Evolutionary conservation across 257 asterid species (phyloP).

Genomic region (Scutellaria barbata): DNA sequence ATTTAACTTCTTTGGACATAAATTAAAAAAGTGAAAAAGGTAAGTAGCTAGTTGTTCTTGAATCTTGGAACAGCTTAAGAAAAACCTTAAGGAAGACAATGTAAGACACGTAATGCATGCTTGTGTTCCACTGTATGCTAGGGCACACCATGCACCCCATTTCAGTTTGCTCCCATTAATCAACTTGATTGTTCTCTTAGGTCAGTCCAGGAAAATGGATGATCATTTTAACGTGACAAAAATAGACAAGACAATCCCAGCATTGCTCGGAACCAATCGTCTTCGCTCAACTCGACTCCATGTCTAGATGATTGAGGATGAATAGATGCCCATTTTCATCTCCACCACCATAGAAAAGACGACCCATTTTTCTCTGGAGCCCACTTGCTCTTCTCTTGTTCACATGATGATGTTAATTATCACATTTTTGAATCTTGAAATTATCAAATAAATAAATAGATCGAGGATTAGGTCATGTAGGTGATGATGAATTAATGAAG

Average conservation of each 20-base stretch:
- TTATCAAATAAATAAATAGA: too few relatives aligned
- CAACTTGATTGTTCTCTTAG: not conserved
- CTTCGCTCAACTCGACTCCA: slow-evolving; percentile 35
- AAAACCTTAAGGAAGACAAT: not conserved
- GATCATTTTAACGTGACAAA: not conserved
- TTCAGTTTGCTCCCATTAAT: slow-evolving; percentile 1
- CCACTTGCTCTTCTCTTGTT: slow-evolving; percentile 15
- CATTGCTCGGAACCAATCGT: slow-evolving; percentile 34
- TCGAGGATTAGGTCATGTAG: not conserved
- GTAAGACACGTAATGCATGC: not conserved
- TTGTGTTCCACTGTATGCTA: slow-evolving; percentile 20
- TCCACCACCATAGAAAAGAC: slow-evolving; percentile 37
- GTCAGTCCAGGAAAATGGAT: not conserved
- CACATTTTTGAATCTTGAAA: slow-evolving; percentile 32
- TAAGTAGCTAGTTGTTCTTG: not conserved
- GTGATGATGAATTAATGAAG: slow-evolving; percentile 2
- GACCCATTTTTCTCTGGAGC: not conserved
- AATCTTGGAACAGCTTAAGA: slow-evolving; percentile 5
- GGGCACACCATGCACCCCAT: slow-evolving; percentile 8
- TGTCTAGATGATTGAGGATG: slow-evolving; percentile 58
- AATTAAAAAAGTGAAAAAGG: slow-evolving; percentile 17
- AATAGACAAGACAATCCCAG: too few relatives aligned
- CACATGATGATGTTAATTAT: not conserved
- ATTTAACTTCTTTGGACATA: not conserved
- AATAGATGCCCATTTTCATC: slow-evolving; percentile 68